A percentile compares a stretch with the other conserved stretches of the same genome.
phyloP scores from a whole-genome alignment of 2,329 filamentous ascomycete genomes.

The Zymoseptoria crescenta region DNA sequence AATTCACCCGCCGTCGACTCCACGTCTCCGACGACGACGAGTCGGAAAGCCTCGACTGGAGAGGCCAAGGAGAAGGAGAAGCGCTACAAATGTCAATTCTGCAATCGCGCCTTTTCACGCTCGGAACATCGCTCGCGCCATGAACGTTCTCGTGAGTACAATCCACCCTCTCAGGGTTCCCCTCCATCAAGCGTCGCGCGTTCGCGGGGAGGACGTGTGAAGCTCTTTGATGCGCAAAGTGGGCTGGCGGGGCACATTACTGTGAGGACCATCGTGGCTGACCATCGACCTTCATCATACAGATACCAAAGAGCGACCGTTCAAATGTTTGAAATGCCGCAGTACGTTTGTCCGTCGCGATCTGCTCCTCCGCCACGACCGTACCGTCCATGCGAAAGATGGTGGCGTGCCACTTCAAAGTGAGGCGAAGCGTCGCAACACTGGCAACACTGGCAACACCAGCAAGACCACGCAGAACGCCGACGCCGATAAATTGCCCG shows the following conservation, averaged over 20 bases:
- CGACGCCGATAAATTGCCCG: slow-evolving; percentile 56
- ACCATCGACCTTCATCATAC: slow-evolving; percentile 12
- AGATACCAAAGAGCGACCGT: slow-evolving; percentile 98
- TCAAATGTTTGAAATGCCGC: slow-evolving; percentile 97
- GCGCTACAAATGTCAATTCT: slow-evolving; percentile 99
- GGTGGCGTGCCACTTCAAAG: slow-evolving; percentile 88
- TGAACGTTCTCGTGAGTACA: slow-evolving; percentile 89
- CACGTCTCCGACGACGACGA: slow-evolving; percentile 51
- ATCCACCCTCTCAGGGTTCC: not conserved
- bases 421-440: slow-evolving; percentile 73
- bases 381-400: slow-evolving; percentile 97
- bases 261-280: not conserved
- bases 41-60: slow-evolving; percentile 21
- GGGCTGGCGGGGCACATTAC: slow-evolving; percentile 19
- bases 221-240: slow-evolving; percentile 12
- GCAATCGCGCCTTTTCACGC: slow-evolving; percentile 84
- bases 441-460: slow-evolving; percentile 19
- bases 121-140: slow-evolving; percentile 96
- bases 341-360: slow-evolving; percentile 98
- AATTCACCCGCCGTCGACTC: slow-evolving; percentile 45
- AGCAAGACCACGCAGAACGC: slow-evolving; percentile 49
- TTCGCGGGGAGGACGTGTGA: slow-evolving; percentile 13
- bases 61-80: slow-evolving; percentile 53
- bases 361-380: slow-evolving; percentile 90
- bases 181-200: not conserved